These are phyloP conservation scores for Megacollybia platyphylla DNA, from an alignment of 1,284 basidiomycete species.

Conservation along the genomic window DNA sequence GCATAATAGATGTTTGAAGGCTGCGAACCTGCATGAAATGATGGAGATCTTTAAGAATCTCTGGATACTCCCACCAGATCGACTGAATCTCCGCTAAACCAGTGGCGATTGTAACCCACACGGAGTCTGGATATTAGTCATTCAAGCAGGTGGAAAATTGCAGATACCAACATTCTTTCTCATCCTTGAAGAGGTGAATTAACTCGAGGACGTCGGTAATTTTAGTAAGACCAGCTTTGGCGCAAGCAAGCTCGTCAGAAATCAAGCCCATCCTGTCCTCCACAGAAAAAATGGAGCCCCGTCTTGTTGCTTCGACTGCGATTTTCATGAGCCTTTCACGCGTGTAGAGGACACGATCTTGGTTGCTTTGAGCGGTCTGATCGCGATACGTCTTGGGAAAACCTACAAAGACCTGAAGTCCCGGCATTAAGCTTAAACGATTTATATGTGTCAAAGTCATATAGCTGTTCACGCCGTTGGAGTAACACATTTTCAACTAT, in stretches of 20 bases:
- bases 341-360: constrained; percentile 82
- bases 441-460: constrained; percentile 59
- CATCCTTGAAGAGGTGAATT: constrained; percentile 53
- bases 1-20: not conserved
- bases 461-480: constrained; percentile 54
- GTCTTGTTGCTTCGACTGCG: constrained; percentile 65
- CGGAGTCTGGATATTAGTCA: constrained; percentile 38
- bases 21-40: constrained; percentile 46
- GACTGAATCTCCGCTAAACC: constrained; percentile 46
- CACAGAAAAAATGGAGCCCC: constrained; percentile 56
- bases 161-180: constrained; percentile 55
- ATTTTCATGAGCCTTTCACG: constrained; percentile 73
- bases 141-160: constrained; percentile 2
- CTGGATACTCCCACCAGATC: constrained; percentile 80
- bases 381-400: not conserved
- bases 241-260: constrained; percentile 70
- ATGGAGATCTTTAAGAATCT: constrained; percentile 48
- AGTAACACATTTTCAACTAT: constrained; percentile 63
- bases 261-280: constrained; percentile 84
- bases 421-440: constrained; percentile 85
- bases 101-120: constrained; percentile 55
- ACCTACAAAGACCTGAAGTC: constrained; percentile 81
- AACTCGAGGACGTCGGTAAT: constrained; percentile 71
- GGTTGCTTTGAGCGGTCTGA: constrained; percentile 1
- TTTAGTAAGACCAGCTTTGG: constrained; percentile 69